Evolutionary conservation across 169 alveolate species (phyloP).

Genomic region (Cryptosporidium parvum): DNA sequence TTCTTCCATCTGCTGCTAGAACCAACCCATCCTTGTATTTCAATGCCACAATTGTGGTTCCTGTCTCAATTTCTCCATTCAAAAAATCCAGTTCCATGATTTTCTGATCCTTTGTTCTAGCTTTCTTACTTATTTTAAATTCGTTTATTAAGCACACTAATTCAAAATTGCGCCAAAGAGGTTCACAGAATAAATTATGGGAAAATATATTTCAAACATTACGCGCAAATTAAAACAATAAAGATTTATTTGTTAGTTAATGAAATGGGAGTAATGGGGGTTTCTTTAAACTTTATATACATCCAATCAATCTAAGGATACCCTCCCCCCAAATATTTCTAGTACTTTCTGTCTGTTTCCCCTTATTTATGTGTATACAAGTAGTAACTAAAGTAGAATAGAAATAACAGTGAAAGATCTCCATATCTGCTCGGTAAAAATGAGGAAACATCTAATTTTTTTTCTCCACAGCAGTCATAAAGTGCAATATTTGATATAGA

Average conservation of each 20-base stretch:
- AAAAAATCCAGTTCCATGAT: slow-evolving; percentile 36
- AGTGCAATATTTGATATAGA: neutral
- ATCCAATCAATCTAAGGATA: neutral
- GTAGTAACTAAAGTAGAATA: neutral
- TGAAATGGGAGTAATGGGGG: neutral
- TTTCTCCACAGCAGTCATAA: neutral
- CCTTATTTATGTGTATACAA: neutral
- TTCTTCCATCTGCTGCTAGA: slow-evolving; percentile 94
- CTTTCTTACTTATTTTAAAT: slow-evolving; percentile 7
- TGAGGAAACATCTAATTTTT: neutral
- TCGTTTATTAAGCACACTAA: slow-evolving; percentile 23
- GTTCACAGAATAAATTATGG: slow-evolving; percentile 10
- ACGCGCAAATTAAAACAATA: slow-evolving; percentile 2
- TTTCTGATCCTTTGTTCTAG: neutral
- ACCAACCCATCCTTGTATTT: slow-evolving; percentile 91
- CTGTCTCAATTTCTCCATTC: slow-evolving; percentile 81
- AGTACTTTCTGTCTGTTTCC: neutral
- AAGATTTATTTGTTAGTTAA: too few relatives aligned
- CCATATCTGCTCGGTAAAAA: neutral
- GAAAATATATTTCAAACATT: neutral
- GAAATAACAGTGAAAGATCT: neutral
- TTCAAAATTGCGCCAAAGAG: slow-evolving; percentile 32
- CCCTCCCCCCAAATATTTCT: neutral
- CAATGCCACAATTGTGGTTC: slow-evolving; percentile 93
- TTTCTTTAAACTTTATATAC: neutral